phyloP scores from a whole-genome alignment of 2,329 filamentous ascomycete genomes.

The Sporothrix schenckii region DNA sequence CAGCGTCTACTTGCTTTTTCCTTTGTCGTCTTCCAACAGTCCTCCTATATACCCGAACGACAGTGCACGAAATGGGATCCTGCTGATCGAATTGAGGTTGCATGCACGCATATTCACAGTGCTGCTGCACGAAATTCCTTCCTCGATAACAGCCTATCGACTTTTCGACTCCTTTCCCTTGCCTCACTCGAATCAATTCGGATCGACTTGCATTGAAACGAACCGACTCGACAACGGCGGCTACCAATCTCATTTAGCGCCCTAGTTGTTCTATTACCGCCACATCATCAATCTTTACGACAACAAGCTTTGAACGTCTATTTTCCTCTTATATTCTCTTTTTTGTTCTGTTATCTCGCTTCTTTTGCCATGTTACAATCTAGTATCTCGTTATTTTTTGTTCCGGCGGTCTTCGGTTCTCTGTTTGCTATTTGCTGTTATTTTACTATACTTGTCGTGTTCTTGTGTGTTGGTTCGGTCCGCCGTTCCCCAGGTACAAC shows the following conservation, averaged over 20 bases:
- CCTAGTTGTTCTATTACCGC: slow-evolving; percentile 17
- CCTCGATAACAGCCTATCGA: not conserved
- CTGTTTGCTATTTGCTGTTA: slow-evolving; percentile 32
- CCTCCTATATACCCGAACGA: slow-evolving; percentile 34
- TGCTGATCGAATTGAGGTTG: not conserved
- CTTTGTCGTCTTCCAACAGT: slow-evolving; percentile 29
- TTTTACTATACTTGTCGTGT: slow-evolving; percentile 31
- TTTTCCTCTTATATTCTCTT: slow-evolving; percentile 30
- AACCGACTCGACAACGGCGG: not conserved
- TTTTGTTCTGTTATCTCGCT: slow-evolving; percentile 37
- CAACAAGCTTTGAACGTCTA: slow-evolving; percentile 40
- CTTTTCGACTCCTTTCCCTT: slow-evolving; percentile 9
- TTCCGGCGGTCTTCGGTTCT: slow-evolving; percentile 27
- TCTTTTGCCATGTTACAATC: slow-evolving; percentile 23
- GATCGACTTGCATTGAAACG: not conserved
- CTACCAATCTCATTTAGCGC: slow-evolving; percentile 12
- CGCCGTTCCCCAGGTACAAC: not conserved
- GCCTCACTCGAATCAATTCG: slow-evolving; percentile 3
- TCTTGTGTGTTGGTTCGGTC: slow-evolving; percentile 7
- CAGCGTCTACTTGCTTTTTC: slow-evolving; percentile 26
- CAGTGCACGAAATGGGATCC: slow-evolving; percentile 26
- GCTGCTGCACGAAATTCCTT: not conserved
- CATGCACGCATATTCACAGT: not conserved
- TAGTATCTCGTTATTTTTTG: slow-evolving; percentile 37
- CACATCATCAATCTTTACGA: slow-evolving; percentile 41